Percentiles rank a stretch among this genome's conserved stretches.
Conservation (phyloP, 331 rosid genomes). For the Dryas integrifolia region DNA sequence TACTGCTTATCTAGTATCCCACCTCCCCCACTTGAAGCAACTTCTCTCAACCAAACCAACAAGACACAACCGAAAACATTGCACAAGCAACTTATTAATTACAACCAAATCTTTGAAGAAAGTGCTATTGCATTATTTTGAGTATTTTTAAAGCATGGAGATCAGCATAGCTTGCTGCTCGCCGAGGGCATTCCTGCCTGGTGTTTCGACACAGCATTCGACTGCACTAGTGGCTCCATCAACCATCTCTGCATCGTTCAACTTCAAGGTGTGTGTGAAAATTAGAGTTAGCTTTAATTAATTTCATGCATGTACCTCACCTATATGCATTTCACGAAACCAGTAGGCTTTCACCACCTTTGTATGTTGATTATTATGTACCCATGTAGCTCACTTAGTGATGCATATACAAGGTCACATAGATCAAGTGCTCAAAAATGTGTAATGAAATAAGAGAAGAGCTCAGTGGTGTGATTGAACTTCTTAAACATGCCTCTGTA, state of each 20-base stretch:
- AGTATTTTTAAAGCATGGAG: slow-evolving; percentile 52
- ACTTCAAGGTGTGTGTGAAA: slow-evolving; percentile 50
- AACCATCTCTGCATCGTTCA: slow-evolving; percentile 67
- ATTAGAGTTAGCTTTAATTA: neutral
- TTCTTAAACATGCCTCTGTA: no score
- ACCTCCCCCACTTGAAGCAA: slow-evolving; percentile 20
- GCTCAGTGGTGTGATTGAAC: no score
- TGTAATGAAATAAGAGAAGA: no score
- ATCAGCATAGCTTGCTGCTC: slow-evolving; percentile 68
- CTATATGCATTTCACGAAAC: neutral
- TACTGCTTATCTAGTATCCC: slow-evolving; percentile 51
- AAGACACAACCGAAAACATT: neutral
- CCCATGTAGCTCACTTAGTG: no score
- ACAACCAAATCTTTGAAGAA: slow-evolving; percentile 27
- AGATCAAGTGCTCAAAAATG: no score
- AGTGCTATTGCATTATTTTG: neutral
- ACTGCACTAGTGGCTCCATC: slow-evolving; percentile 46
- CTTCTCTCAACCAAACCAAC: neutral
- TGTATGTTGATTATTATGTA: no score
- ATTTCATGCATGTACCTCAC: no score
- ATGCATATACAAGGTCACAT: neutral
- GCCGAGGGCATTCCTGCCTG: slow-evolving; percentile 62
- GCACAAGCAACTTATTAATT: neutral
- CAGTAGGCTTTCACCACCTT: no score
- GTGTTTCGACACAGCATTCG: slow-evolving; percentile 62